Conservation (phyloP, 2,329 filamentous ascomycete genomes). For the Tetracladium maxilliforme region DNA sequence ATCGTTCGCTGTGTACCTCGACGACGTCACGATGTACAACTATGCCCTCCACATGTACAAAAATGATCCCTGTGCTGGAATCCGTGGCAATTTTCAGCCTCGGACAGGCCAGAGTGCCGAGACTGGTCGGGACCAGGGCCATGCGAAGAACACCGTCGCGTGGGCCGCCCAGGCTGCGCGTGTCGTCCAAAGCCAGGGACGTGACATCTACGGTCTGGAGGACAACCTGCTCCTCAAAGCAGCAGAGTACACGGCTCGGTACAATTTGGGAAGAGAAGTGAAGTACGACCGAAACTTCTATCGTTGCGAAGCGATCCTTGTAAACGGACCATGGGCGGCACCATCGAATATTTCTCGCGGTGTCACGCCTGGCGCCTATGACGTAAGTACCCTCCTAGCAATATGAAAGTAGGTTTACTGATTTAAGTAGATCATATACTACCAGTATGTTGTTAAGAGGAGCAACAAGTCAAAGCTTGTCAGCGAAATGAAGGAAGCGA, state of each 20-base stretch:
- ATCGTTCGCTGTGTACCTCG: slow-evolving; percentile 22
- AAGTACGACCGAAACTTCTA: slow-evolving; percentile 18
- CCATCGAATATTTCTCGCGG: slow-evolving; percentile 13
- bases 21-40: slow-evolving; percentile 23
- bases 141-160: slow-evolving; percentile 14
- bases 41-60: slow-evolving; percentile 20
- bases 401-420: slow-evolving; percentile 1
- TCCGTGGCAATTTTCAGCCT: slow-evolving; percentile 13
- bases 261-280: slow-evolving; percentile 19
- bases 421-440: slow-evolving; percentile 13
- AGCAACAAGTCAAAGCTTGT: slow-evolving; percentile 7
- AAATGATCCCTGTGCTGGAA: slow-evolving; percentile 20
- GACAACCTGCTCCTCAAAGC: slow-evolving; percentile 18
- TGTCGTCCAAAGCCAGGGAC: slow-evolving; percentile 18
- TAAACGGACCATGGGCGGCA: slow-evolving; percentile 20
- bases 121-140: slow-evolving; percentile 21
- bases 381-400: slow-evolving; percentile 5
- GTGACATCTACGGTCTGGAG: slow-evolving; percentile 16
- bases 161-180: slow-evolving; percentile 19
- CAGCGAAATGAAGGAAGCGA: slow-evolving; percentile 5
- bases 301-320: slow-evolving; percentile 22
- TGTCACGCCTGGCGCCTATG: slow-evolving; percentile 6
- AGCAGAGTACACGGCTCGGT: slow-evolving; percentile 22
- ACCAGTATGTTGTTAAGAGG: slow-evolving; percentile 16
- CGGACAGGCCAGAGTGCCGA: slow-evolving; percentile 20